Evolutionary conservation across 2,329 filamentous ascomycete species (phyloP).

Genomic region (Gaeumannomyces sp.): DNA sequence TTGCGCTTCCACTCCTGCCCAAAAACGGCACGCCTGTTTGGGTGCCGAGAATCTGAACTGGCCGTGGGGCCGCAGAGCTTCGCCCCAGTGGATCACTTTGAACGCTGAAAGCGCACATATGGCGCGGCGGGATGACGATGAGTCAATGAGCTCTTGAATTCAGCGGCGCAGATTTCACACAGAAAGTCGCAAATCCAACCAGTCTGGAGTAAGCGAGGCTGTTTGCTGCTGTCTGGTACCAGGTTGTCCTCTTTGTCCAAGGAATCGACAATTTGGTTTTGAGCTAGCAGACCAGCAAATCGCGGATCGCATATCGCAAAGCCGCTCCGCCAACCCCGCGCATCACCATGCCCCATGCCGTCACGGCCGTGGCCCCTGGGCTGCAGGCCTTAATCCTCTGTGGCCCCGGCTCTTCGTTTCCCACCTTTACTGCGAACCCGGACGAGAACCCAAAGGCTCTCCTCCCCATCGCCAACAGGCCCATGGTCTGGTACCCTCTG

Average conservation of each 20-base stretch:
- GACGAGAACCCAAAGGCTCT: constrained; percentile 78
- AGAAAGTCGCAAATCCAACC: not conserved
- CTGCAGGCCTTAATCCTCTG: constrained; percentile 80
- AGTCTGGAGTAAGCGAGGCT: too few species aligned
- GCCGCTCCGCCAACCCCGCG: not conserved
- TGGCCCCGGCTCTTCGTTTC: constrained; percentile 74
- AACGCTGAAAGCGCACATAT: not conserved
- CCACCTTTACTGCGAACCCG: constrained; percentile 75
- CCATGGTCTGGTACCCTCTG: constrained; percentile 86
- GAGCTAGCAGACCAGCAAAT: too few species aligned
- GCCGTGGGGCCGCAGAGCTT: constrained; percentile 1
- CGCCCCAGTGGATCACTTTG: not conserved
- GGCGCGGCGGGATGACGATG: not conserved
- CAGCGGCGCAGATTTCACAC: too few species aligned
- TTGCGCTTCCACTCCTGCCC: not conserved
- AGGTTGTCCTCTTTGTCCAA: too few species aligned
- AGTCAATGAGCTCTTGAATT: not conserved
- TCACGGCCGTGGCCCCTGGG: constrained; percentile 65
- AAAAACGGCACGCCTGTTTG: not conserved
- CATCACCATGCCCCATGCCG: constrained; percentile 65
- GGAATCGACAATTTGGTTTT: too few species aligned
- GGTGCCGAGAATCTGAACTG: not conserved
- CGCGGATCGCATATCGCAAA: not conserved
- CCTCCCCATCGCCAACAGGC: constrained; percentile 74
- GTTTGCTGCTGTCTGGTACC: not conserved